Percentiles rank a stretch among this genome's conserved stretches.
Conservation (phyloP, 805 yeast genomes). For the Zygosaccharomyces bailii region DNA sequence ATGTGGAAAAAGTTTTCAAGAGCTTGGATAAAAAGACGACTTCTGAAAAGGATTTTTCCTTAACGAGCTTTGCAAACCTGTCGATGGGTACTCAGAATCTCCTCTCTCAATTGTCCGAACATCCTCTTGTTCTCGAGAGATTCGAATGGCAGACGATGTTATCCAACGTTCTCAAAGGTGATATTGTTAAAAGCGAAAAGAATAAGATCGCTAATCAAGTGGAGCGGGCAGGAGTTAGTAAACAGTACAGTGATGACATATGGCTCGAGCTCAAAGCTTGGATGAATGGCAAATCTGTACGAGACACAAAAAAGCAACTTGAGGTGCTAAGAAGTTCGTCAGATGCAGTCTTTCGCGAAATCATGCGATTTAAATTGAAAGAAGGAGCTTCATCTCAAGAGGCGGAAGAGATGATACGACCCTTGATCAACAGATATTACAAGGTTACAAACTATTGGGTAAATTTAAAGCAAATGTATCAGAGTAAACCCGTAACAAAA, state of each 20-base stretch:
- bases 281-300: conserved; percentile 72
- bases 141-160: conserved; percentile 96
- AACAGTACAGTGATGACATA: conserved; percentile 41
- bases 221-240: conserved; percentile 29
- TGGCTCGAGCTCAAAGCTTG: conserved; percentile 90
- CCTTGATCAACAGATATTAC: conserved; percentile 57
- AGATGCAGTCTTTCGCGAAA: conserved; percentile 67
- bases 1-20: conserved; percentile 16
- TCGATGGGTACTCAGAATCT: conserved; percentile 21
- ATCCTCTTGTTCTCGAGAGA: conserved; percentile 58
- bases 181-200: conserved; percentile 88
- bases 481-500: conserved; percentile 70
- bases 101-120: conserved; percentile 25
- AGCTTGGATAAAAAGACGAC: conserved; percentile 15
- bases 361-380: conserved; percentile 58
- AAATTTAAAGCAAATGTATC: conserved; percentile 69
- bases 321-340: conserved; percentile 67
- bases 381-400: conserved; percentile 39
- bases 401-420: conserved; percentile 51
- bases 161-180: conserved; percentile 86
- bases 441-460: conserved; percentile 76
- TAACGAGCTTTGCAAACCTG: conserved; percentile 16
- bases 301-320: conserved; percentile 69
- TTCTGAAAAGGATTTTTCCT: conserved; percentile 15
- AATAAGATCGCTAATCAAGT: conserved; percentile 59